Evolutionary conservation across 108 stramenopile species (phyloP).

Genomic region (Craspedostauros australis): DNA sequence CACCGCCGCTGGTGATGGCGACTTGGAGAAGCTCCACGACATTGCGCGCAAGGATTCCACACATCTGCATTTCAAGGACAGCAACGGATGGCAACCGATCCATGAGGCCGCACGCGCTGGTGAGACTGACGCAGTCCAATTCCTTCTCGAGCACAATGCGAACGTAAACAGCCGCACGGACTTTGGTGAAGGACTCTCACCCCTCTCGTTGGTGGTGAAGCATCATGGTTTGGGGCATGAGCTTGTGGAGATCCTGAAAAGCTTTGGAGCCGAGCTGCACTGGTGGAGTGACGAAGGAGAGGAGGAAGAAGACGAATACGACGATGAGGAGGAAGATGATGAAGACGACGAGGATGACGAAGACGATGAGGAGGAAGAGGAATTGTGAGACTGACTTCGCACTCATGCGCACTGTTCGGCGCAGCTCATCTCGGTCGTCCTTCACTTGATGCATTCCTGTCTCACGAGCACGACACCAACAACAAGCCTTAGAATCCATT

Average conservation of each 20-base stretch:
- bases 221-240: slow-evolving; percentile 22
- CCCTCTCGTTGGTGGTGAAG: slow-evolving; percentile 26
- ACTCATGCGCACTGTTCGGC: too few relatives aligned
- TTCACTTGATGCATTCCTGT: too few relatives aligned
- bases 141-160: slow-evolving; percentile 46
- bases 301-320: too few relatives aligned
- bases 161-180: slow-evolving; percentile 42
- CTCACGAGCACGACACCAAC: too few relatives aligned
- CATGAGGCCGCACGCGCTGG: slow-evolving; percentile 56
- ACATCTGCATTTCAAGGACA: slow-evolving; percentile 27
- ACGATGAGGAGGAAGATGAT: slow-evolving; percentile 16
- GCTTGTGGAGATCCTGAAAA: slow-evolving; percentile 25
- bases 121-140: slow-evolving; percentile 41
- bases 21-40: slow-evolving; percentile 22
- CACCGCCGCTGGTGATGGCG: slow-evolving; percentile 29
- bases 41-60: slow-evolving; percentile 23
- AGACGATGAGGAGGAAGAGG: too few relatives aligned
- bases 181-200: slow-evolving; percentile 16
- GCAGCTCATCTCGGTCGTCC: too few relatives aligned
- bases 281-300: too few relatives aligned
- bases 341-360: too few relatives aligned
- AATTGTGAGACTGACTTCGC: too few relatives aligned
- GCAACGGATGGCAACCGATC: slow-evolving; percentile 38
- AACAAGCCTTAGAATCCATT: too few relatives aligned
- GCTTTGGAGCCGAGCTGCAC: slow-evolving; percentile 10